Conservation (phyloP, 2,329 filamentous ascomycete genomes). For the Aspergillus cejpii region DNA sequence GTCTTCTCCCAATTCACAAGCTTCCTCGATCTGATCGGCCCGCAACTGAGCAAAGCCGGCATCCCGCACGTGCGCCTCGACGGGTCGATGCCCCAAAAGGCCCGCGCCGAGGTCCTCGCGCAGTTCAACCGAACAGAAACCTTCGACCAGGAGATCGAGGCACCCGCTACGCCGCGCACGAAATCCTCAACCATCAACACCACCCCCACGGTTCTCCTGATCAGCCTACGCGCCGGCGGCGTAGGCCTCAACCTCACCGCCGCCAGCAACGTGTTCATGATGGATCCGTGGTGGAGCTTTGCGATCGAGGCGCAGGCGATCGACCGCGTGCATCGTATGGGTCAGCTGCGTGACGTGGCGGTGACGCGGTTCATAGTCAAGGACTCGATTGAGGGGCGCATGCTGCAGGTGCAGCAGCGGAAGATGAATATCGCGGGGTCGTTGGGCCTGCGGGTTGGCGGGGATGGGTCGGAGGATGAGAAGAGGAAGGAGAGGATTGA, state of each 20-base stretch:
- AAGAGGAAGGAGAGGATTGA: slow-evolving; percentile 85
- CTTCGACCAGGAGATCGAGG: slow-evolving; percentile 31
- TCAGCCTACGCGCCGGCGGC: slow-evolving; percentile 82
- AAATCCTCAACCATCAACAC: slow-evolving; percentile 15
- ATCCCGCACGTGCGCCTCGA: slow-evolving; percentile 84
- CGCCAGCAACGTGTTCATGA: slow-evolving; percentile 90
- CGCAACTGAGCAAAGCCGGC: slow-evolving; percentile 63
- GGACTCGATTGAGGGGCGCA: slow-evolving; percentile 88
- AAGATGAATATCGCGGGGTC: slow-evolving; percentile 87
- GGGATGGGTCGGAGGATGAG: slow-evolving; percentile 82
- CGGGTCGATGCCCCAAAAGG: slow-evolving; percentile 80
- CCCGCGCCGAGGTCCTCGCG: slow-evolving; percentile 67
- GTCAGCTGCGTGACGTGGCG: slow-evolving; percentile 76
- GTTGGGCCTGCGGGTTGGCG: slow-evolving; percentile 90
- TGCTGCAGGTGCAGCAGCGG: slow-evolving; percentile 85
- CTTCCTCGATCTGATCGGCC: slow-evolving; percentile 84
- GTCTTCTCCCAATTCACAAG: slow-evolving; percentile 98
- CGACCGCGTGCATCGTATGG: slow-evolving; percentile 95
- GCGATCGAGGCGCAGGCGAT: slow-evolving; percentile 95
- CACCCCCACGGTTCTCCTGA: slow-evolving; percentile 60
- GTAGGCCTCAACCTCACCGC: slow-evolving; percentile 89
- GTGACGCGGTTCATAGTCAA: slow-evolving; percentile 85
- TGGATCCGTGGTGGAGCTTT: slow-evolving; percentile 99
- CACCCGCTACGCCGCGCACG: slow-evolving; percentile 1
- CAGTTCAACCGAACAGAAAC: slow-evolving; percentile 56